Conservation (phyloP, 139 green algal genomes). For the Pseudopediastrum boryanum region DNA sequence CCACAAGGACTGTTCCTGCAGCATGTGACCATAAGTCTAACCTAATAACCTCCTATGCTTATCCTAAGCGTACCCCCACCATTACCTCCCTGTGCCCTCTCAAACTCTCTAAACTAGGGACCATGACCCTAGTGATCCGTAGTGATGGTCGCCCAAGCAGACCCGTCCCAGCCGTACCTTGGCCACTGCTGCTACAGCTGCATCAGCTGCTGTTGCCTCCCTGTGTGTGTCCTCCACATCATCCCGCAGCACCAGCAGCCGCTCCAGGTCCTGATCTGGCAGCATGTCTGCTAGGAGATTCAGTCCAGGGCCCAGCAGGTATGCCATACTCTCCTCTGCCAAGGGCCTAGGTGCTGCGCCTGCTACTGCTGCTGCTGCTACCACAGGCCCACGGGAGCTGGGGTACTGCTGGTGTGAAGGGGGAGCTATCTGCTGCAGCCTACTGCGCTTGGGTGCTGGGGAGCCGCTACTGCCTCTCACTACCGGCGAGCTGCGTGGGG, state of each 20-base stretch:
- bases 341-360: background rate
- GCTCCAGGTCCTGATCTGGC: background rate
- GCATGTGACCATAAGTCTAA: background rate
- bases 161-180: slow-evolving; percentile 20
- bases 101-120: background rate
- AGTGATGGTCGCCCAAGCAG: background rate
- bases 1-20: too few species aligned
- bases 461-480: slow-evolving; percentile 5
- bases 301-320: slow-evolving; percentile 33
- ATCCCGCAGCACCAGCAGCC: slow-evolving; percentile 2
- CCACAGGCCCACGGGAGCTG: background rate
- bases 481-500: background rate
- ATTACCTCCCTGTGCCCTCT: background rate
- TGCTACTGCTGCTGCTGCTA: background rate
- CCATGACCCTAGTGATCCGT: background rate
- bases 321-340: slow-evolving; percentile 19
- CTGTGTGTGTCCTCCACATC: slow-evolving; percentile 35
- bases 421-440: background rate
- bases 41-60: background rate
- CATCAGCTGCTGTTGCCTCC: slow-evolving; percentile 47
- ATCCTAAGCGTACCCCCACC: background rate
- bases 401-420: slow-evolving; percentile 2
- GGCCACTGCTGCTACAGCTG: slow-evolving; percentile 59
- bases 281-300: slow-evolving; percentile 9
- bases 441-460: too few species aligned